phyloP scores from a whole-genome alignment of 768 basidiomycete genomes.

The Trametes punicea region DNA sequence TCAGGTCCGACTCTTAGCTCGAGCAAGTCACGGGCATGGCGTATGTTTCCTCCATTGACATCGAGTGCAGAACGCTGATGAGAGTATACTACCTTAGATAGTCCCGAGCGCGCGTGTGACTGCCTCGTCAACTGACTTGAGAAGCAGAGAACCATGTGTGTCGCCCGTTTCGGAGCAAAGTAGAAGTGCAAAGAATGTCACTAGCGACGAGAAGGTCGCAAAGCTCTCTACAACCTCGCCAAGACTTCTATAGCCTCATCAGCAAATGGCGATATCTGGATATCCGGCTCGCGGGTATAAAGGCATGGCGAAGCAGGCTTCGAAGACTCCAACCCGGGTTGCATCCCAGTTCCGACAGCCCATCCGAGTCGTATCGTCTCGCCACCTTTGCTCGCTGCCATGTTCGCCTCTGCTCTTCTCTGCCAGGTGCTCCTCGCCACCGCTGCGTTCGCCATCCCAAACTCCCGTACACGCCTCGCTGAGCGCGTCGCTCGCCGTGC shows the following conservation, averaged over 20 bases:
- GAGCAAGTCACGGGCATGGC: no score
- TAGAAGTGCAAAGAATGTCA: not conserved
- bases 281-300: not conserved
- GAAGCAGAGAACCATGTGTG: conserved; percentile 12
- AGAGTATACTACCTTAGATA: no score
- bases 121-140: not conserved
- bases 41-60: no score
- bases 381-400: conserved; percentile 6
- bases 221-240: not conserved
- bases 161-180: no score
- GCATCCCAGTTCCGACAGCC: conserved; percentile 14
- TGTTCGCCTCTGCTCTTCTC: conserved; percentile 25
- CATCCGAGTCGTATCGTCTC: conserved; percentile 5
- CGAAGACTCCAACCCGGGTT: conserved; percentile 5
- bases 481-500: conserved; percentile 25
- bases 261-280: not conserved
- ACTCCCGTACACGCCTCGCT: conserved; percentile 19
- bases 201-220: conserved; percentile 1
- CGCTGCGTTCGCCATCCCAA: conserved; percentile 24
- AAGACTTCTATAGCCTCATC: no score
- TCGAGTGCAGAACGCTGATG: no score
- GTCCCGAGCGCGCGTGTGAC: no score
- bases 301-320: not conserved
- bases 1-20: no score
- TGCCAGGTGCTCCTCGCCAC: conserved; percentile 25